A percentile compares a stretch with the other conserved stretches of the same genome.
phyloP scores from a whole-genome alignment of 1,139 yeast species.

The Blastobotrys malaysiensis region DNA sequence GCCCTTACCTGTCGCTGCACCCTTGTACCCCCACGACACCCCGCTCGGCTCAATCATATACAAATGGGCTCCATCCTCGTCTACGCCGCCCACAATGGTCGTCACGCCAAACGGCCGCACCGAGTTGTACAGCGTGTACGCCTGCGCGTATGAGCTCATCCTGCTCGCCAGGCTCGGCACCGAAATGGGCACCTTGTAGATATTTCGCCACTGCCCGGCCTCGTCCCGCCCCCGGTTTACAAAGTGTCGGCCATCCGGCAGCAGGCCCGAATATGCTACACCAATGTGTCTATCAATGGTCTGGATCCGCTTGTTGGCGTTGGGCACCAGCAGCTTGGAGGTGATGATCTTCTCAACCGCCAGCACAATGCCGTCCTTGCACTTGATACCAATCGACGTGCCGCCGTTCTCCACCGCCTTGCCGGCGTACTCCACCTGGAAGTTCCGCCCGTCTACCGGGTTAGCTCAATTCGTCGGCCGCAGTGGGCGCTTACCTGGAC shows the following conservation, averaged over 20 bases:
- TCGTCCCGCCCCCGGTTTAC: constrained; percentile 92
- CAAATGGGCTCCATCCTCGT: constrained; percentile 70
- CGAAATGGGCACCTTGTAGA: constrained; percentile 71
- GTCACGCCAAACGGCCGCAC: constrained; percentile 97
- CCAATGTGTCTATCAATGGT: constrained; percentile 93
- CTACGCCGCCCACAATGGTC: constrained; percentile 90
- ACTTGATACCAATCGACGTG: constrained; percentile 88
- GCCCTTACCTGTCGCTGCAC: constrained; percentile 98
- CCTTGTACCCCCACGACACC: constrained; percentile 92
- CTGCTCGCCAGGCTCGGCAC: constrained; percentile 82
- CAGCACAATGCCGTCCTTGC: constrained; percentile 86
- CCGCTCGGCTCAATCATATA: constrained; percentile 99
- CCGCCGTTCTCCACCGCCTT: constrained; percentile 98
- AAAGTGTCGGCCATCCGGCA: constrained; percentile 95
- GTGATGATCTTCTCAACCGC: constrained; percentile 93
- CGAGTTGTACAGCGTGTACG: constrained; percentile 91
- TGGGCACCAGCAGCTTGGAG: constrained; percentile 84
- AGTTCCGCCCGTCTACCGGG: constrained; percentile 80
- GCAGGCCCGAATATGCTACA: constrained; percentile 81
- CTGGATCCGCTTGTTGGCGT: constrained; percentile 83
- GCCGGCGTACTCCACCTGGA: constrained; percentile 96
- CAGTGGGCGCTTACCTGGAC: constrained; percentile 32
- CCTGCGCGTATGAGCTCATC: constrained; percentile 89
- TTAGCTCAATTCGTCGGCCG: constrained; percentile 3
- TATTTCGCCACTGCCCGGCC: constrained; percentile 70